Evolutionary conservation across 257 asterid species (phyloP).

Genomic region (Nicotiana paniculata): DNA sequence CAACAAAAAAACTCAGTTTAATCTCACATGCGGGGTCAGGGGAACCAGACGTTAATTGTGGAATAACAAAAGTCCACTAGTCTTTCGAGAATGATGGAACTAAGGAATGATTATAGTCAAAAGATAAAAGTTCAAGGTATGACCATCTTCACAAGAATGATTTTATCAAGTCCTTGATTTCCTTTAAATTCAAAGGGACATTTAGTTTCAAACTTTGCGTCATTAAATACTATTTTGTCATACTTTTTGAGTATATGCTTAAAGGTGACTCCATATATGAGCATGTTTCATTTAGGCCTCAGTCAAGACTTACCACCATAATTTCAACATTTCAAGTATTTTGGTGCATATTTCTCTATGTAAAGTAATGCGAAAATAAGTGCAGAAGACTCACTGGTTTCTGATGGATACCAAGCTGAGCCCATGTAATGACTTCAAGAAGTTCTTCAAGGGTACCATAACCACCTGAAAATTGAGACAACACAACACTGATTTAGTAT

Average conservation of each 20-base stretch:
- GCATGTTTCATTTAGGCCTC: not conserved
- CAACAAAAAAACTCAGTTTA: too few relatives aligned
- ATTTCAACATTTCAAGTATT: not conserved
- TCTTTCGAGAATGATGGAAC: not conserved
- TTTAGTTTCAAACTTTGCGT: not conserved
- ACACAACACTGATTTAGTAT: too few relatives aligned
- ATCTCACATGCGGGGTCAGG: too few relatives aligned
- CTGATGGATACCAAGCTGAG: constrained; percentile 90
- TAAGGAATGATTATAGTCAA: not conserved
- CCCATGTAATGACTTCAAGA: constrained; percentile 98
- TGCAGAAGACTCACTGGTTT: constrained; percentile 55
- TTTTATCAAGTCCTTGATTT: not conserved
- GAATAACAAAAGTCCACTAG: not conserved
- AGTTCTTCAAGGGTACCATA: constrained; percentile 97
- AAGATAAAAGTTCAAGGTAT: not conserved
- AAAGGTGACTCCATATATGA: not conserved
- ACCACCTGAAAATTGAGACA: constrained; percentile 48
- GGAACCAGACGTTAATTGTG: not conserved
- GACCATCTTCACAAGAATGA: not conserved
- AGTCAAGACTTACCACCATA: not conserved
- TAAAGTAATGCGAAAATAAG: not conserved
- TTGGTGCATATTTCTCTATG: not conserved
- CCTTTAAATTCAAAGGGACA: not conserved
- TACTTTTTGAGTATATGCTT: not conserved
- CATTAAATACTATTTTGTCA: not conserved